Evolutionary conservation across 331 rosid genomes (phyloP).

Genomic region (Malus hybrid): DNA sequence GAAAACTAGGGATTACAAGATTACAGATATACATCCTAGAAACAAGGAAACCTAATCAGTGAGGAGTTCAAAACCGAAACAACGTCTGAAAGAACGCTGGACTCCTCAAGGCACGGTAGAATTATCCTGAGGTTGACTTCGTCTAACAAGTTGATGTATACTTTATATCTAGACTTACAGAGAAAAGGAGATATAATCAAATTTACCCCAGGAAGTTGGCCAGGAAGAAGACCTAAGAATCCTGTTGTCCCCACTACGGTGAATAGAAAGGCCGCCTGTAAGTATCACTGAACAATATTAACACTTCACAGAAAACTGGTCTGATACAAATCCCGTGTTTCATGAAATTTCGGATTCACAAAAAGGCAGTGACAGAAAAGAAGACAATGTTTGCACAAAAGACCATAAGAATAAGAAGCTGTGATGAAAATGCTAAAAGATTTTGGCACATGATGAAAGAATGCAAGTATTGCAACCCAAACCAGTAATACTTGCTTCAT

Average conservation of each 20-base stretch:
- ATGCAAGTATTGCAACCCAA: not conserved
- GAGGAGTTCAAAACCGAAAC: too few relatives aligned
- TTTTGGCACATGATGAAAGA: not conserved
- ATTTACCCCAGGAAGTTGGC: slow-evolving; percentile 96
- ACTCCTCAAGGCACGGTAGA: too few relatives aligned
- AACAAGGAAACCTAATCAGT: too few relatives aligned
- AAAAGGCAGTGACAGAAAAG: not conserved
- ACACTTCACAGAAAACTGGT: slow-evolving; percentile 4
- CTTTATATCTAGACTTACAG: slow-evolving; percentile 10
- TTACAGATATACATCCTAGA: too few relatives aligned
- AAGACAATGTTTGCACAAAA: too few relatives aligned
- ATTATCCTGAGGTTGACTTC: too few relatives aligned
- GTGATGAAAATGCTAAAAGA: not conserved
- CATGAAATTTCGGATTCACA: not conserved
- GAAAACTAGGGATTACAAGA: too few relatives aligned
- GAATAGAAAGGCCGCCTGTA: slow-evolving; percentile 91
- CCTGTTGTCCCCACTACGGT: slow-evolving; percentile 93
- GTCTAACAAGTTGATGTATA: not conserved
- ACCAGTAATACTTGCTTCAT: slow-evolving; percentile 51
- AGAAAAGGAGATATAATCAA: slow-evolving; percentile 15
- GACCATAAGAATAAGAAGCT: too few relatives aligned
- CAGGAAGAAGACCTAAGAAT: slow-evolving; percentile 70
- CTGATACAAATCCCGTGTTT: not conserved
- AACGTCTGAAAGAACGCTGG: too few relatives aligned
- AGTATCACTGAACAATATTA: slow-evolving; percentile 21